Conservation (phyloP, 208 protist genomes). For the Leishmania mexicana region DNA sequence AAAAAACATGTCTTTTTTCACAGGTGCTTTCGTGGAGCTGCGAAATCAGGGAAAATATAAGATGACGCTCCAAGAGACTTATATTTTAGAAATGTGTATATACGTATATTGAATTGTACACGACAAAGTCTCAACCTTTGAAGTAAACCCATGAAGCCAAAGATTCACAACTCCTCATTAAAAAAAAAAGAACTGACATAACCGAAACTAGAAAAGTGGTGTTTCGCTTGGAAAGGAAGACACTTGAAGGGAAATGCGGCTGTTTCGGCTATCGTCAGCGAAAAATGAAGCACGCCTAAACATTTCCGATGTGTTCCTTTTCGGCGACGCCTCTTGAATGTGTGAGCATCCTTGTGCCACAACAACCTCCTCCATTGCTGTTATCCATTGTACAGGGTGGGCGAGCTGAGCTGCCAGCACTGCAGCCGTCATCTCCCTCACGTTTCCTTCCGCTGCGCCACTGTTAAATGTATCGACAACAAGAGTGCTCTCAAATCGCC, state of each 20-base stretch:
- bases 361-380: constrained; percentile 77
- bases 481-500: constrained; percentile 56
- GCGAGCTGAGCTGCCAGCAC: constrained; percentile 79
- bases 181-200: constrained; percentile 15
- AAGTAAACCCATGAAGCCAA: background rate
- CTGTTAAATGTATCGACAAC: constrained; percentile 49
- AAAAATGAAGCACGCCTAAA: constrained; percentile 63
- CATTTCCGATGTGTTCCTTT: constrained; percentile 72
- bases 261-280: background rate
- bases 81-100: background rate
- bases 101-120: background rate
- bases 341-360: constrained; percentile 31
- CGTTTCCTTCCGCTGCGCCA: constrained; percentile 42
- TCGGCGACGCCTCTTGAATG: constrained; percentile 70
- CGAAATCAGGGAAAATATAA: constrained; percentile 8
- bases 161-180: background rate
- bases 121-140: background rate
- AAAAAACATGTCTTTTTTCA: background rate
- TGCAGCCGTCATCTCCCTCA: constrained; percentile 71
- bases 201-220: constrained; percentile 16
- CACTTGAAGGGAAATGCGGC: background rate
- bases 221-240: constrained; percentile 38
- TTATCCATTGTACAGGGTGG: constrained; percentile 85
- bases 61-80: constrained; percentile 1
- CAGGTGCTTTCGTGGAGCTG: background rate